phyloP scores from a whole-genome alignment of 495 filamentous ascomycete species.

The Penicillium ucsense region DNA sequence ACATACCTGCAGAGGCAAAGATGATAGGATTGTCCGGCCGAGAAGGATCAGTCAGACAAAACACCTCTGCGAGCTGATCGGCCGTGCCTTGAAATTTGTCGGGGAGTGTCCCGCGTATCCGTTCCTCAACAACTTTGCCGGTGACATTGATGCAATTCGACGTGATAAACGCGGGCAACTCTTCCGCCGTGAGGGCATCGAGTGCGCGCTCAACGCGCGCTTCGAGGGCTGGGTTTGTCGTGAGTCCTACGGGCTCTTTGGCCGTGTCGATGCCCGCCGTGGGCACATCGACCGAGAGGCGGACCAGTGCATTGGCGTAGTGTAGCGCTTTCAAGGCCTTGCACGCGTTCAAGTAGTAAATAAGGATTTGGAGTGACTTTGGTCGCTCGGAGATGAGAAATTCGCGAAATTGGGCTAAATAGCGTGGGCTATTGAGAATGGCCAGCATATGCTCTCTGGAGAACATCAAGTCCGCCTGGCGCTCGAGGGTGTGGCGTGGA shows the following conservation, averaged over 20 bases:
- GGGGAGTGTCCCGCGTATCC: slow-evolving; percentile 23
- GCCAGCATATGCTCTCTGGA: slow-evolving; percentile 51
- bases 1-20: slow-evolving; percentile 63
- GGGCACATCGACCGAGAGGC: slow-evolving; percentile 18
- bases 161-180: slow-evolving; percentile 62
- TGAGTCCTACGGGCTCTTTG: slow-evolving; percentile 32
- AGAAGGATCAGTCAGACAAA: slow-evolving; percentile 68
- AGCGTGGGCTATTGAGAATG: slow-evolving; percentile 52
- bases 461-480: slow-evolving; percentile 52
- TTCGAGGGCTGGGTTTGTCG: slow-evolving; percentile 44
- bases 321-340: slow-evolving; percentile 58
- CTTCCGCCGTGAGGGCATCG: slow-evolving; percentile 48
- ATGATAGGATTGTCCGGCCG: slow-evolving; percentile 66
- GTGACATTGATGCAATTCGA: slow-evolving; percentile 24
- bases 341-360: slow-evolving; percentile 52
- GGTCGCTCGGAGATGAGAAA: slow-evolving; percentile 66
- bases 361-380: slow-evolving; percentile 56
- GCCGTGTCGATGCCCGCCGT: slow-evolving; percentile 36
- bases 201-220: slow-evolving; percentile 50
- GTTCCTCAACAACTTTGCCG: slow-evolving; percentile 24
- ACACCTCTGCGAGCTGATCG: slow-evolving; percentile 64
- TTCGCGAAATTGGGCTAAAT: slow-evolving; percentile 51
- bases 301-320: slow-evolving; percentile 57
- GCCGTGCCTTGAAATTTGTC: slow-evolving; percentile 43
- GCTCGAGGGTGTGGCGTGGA: slow-evolving; percentile 40